Base-by-base conservation (phyloP, 2,329 filamentous ascomycete species). In the Cytospora paraplurivora region DNA sequence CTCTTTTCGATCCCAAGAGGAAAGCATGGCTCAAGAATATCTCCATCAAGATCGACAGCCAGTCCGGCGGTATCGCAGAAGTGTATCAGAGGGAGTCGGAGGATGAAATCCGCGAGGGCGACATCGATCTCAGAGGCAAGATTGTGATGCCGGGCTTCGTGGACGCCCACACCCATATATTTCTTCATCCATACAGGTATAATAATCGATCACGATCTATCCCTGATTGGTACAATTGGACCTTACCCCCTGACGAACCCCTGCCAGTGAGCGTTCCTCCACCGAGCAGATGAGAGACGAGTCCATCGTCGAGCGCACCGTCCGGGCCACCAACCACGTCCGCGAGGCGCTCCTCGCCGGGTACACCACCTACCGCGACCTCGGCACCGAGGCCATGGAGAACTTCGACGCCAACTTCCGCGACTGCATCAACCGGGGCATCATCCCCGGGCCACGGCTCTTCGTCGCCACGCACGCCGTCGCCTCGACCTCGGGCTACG, bases 281-380 rank as follows among this genome's bases (percentile, higher is more conserved):
- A 65, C 76, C 5, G 71, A 81, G 47, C 85, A 87, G 69, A 82
- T 85, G 72, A 80, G 84, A 41, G 83, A 87, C 66, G 83, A 86
- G 68, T 83, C 81, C 62, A 71, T 83, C n/a, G 78, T 85, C 8
- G 85, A 88, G 69, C 76, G 84, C 27, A 76, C 81, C 32, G 78
- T 87, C 55, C 80, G 85, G 19, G 80, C 81, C 0, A 79, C 80
- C 8, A 82, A 85, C 64, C 80, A 85, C 66, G 78, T 78, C 65
- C 80, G 80, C 52, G 76, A 77, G 0, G 84, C 82, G 1, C 75
- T 88, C 11, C 72, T 82, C 21, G 82, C 84, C 0, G 85, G 85
- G 7, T 87, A 82, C 74, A 88, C 83, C 0, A 85, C 83, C 1
- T 85, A 85, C 70, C 76, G 83, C 51, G 83, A 86, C 69, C 76